Evolutionary conservation across 176 grass and related monocot species (phyloP).

Genomic region (Eragrostis nindensis): DNA sequence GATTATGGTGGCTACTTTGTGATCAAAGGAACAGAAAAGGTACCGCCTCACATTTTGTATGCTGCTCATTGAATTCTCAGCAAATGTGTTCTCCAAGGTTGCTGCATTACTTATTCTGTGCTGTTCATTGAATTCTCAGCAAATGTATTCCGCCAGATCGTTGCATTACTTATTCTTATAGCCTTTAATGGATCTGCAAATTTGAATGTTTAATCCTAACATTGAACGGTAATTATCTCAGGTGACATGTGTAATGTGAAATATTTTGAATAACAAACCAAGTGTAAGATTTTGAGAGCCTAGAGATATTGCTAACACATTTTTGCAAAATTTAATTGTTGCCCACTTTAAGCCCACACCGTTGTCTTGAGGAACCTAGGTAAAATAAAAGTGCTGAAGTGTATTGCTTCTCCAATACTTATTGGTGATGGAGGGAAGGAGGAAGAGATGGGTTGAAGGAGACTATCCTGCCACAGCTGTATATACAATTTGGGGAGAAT

Average conservation of each 20-base stretch:
- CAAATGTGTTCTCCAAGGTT: constrained; percentile 24
- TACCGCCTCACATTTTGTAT: constrained; percentile 43
- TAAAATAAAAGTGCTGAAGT: neutral
- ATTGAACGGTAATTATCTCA: no score
- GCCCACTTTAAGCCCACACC: neutral
- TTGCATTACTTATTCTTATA: constrained; percentile 14
- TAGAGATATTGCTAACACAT: neutral
- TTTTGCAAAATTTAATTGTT: neutral
- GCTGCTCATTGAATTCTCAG: constrained; percentile 9
- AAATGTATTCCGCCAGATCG: constrained; percentile 16
- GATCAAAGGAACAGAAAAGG: constrained; percentile 93
- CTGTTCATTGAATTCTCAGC: constrained; percentile 11
- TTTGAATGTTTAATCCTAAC: neutral
- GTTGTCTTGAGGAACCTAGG: neutral
- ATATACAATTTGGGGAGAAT: neutral
- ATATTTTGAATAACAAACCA: no score
- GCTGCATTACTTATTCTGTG: constrained; percentile 31
- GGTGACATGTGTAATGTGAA: no score
- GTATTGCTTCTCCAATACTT: neutral
- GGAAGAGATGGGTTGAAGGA: neutral
- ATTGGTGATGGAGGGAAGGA: neutral
- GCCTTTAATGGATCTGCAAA: neutral
- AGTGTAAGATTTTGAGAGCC: neutral
- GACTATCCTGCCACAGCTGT: constrained; percentile 9
- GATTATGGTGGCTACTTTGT: constrained; percentile 93